Conservation (phyloP, 1,139 yeast genomes). For the Protomyces macrosporus region DNA sequence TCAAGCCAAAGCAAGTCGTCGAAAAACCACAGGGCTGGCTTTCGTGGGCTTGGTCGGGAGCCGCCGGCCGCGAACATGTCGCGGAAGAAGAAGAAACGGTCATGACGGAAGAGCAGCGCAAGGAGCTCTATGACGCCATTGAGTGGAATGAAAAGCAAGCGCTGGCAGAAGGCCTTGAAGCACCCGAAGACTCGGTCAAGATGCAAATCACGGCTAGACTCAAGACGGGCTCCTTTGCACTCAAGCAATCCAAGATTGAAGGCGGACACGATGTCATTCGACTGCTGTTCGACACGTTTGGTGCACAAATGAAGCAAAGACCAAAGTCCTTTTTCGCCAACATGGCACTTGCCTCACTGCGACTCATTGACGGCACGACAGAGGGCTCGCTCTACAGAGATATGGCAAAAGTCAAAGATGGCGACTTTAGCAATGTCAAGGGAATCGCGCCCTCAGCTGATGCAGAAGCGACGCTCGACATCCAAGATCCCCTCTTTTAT, state of each 20-base stretch:
- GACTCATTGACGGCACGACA: conserved; percentile 77
- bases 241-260: conserved; percentile 35
- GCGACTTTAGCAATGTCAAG: conserved; percentile 38
- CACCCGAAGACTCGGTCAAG: conserved; percentile 69
- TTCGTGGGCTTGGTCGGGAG: conserved; percentile 42
- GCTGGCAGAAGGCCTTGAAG: conserved; percentile 49
- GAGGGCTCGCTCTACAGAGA: conserved; percentile 69
- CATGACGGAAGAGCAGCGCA: conserved; percentile 45
- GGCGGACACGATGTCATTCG: conserved; percentile 57
- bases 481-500: conserved; percentile 65
- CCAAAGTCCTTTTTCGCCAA: conserved; percentile 70
- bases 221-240: conserved; percentile 68
- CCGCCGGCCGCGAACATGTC: conserved; percentile 28
- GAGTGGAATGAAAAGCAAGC: conserved; percentile 70
- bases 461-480: conserved; percentile 30
- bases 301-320: conserved; percentile 65
- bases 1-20: conserved; percentile 26
- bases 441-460: conserved; percentile 24
- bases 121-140: conserved; percentile 87
- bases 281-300: conserved; percentile 75
- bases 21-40: conserved; percentile 34
- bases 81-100: conserved; percentile 32
- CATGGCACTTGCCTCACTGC: conserved; percentile 71
- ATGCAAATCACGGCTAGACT: conserved; percentile 63
- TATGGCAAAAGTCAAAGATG: conserved; percentile 77